A percentile compares a stretch with the other conserved stretches of the same genome.
Conservation (phyloP, 176 grass and related monocot genomes). For the Avena eriantha region DNA sequence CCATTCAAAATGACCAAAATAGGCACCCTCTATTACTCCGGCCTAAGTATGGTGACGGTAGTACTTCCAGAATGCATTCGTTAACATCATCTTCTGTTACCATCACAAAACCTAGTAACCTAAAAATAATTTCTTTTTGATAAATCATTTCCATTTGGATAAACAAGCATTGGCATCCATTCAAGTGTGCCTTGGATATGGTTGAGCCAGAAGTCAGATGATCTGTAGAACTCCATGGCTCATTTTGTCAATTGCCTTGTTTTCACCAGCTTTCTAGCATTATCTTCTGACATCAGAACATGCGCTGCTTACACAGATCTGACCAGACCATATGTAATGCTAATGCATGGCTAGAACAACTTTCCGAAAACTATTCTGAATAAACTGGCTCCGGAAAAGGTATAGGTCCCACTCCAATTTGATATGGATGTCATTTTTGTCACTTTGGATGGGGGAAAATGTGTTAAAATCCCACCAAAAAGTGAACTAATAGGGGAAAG, state of each 20-base stretch:
- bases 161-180: neutral
- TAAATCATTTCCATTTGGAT: neutral
- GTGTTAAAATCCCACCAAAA: neutral
- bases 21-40: neutral
- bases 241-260: neutral
- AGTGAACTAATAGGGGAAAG: neutral
- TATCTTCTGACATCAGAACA: neutral
- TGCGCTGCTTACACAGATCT: neutral
- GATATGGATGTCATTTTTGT: neutral
- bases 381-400: neutral
- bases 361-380: neutral
- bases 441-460: neutral
- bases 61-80: neutral
- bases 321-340: neutral
- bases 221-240: neutral
- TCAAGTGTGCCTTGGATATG: neutral
- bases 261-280: neutral
- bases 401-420: neutral
- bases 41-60: neutral
- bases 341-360: neutral
- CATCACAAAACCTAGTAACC: neutral
- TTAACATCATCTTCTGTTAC: neutral
- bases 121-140: neutral
- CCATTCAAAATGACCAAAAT: neutral
- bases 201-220: neutral